A percentile compares a stretch with the other conserved stretches of the same genome.
Conservation (phyloP, 2,329 filamentous ascomycete genomes). For the Colletotrichum somersetense region DNA sequence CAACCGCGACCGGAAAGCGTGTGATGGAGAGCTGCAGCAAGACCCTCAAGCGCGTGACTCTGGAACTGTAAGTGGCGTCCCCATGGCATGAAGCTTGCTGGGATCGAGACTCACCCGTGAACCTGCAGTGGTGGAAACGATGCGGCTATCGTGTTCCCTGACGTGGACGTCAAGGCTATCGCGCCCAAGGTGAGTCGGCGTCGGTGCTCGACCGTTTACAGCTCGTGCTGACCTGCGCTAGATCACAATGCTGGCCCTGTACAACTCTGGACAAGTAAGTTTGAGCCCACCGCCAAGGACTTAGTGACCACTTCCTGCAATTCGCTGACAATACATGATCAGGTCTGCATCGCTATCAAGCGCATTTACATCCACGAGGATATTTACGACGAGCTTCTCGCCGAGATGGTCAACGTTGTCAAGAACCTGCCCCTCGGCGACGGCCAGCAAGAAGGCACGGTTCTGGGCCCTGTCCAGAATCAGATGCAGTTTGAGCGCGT, state of each 20-base stretch:
- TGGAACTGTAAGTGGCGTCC: conserved; percentile 60
- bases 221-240: conserved; percentile 19
- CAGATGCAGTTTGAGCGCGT: conserved; percentile 69
- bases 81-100: conserved; percentile 28
- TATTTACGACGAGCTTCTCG: conserved; percentile 57
- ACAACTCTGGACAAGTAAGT: conserved; percentile 63
- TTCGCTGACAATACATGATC: neutral
- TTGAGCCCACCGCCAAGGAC: neutral
- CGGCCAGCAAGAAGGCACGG: conserved; percentile 34
- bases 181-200: conserved; percentile 53
- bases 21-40: conserved; percentile 68
- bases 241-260: conserved; percentile 65
- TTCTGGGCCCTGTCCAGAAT: conserved; percentile 73
- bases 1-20: conserved; percentile 70
- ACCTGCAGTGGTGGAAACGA: conserved; percentile 67
- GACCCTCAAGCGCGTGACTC: conserved; percentile 70
- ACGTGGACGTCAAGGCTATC: conserved; percentile 63
- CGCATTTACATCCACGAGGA: conserved; percentile 67
- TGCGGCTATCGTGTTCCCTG: conserved; percentile 68
- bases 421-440: conserved; percentile 39
- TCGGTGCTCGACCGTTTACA: neutral
- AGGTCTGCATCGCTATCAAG: conserved; percentile 67
- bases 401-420: conserved; percentile 38
- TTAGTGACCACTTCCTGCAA: conserved; percentile 23
- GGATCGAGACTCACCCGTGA: conserved; percentile 10